Evolutionary conservation across 164 flowering plant species (phyloP).

Genomic region (Vitis riparia): DNA sequence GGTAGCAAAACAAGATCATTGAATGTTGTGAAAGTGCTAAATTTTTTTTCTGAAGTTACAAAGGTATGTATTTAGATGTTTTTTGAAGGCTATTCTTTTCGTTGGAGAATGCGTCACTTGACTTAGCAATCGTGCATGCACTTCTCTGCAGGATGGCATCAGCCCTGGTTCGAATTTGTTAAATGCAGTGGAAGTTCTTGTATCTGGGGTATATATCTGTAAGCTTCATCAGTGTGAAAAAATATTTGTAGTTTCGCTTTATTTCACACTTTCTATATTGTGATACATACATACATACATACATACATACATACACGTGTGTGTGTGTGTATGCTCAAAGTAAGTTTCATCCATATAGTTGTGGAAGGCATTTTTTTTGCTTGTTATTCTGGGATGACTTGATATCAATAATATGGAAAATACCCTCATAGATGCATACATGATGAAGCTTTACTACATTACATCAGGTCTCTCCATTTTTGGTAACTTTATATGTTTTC

Average conservation of each 20-base stretch:
- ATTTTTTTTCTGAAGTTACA: slow-evolving; percentile 75
- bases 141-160: slow-evolving; percentile 73
- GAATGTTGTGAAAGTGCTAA: slow-evolving; percentile 56
- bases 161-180: slow-evolving; percentile 87
- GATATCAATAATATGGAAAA: no score
- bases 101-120: background rate
- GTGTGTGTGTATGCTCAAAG: no score
- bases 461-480: background rate
- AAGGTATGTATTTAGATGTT: slow-evolving; percentile 50
- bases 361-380: no score
- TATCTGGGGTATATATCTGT: slow-evolving; percentile 77
- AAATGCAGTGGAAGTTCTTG: slow-evolving; percentile 83
- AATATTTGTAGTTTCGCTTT: slow-evolving; percentile 2
- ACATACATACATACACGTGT: no score
- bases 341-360: no score
- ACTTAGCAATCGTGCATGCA: slow-evolving; percentile 11
- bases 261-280: background rate
- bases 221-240: background rate
- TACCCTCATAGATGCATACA: no score
- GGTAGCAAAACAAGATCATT: slow-evolving; percentile 84
- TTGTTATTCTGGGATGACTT: no score
- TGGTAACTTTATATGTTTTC: background rate
- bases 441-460: no score
- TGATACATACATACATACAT: no score
- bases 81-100: slow-evolving; percentile 1